phyloP scores from a whole-genome alignment of 139 green algal genomes.

The Tetradesmus obliquus region DNA sequence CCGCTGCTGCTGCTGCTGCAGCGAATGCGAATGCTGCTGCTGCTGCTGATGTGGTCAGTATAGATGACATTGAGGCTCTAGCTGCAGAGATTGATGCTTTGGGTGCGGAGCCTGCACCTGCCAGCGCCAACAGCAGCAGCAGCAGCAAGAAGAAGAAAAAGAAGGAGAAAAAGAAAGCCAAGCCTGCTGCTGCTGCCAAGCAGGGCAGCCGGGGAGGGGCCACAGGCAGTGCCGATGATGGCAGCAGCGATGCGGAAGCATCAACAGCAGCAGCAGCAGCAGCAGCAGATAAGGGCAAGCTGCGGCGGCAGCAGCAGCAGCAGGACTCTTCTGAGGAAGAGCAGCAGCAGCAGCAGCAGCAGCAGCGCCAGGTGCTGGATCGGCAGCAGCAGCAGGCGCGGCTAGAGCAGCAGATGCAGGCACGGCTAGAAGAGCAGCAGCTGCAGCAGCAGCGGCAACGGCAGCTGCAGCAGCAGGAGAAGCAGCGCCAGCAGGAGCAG shows the following conservation, averaged over 20 bases:
- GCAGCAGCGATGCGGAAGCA: neutral
- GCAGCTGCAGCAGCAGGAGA: constrained; percentile 7
- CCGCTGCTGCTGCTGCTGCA: neutral
- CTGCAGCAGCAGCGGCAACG: neutral
- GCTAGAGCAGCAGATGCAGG: neutral
- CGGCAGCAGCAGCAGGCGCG: constrained; percentile 20
- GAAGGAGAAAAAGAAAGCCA: constrained; percentile 14
- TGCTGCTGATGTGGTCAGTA: neutral
- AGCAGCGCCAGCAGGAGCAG: neutral
- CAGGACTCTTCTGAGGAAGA: neutral
- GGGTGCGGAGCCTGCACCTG: neutral
- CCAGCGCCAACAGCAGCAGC: neutral
- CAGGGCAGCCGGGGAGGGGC: neutral
- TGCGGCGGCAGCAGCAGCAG: constrained; percentile 17
- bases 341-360: neutral
- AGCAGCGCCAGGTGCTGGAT: neutral
- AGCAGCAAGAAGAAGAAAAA: constrained; percentile 29
- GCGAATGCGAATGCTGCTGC: neutral
- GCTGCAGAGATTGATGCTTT: constrained; percentile 37
- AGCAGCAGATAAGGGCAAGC: neutral
- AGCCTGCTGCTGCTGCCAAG: neutral
- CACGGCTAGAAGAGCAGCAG: constrained; percentile 17
- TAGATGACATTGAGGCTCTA: constrained; percentile 23
- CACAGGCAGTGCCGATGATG: neutral
- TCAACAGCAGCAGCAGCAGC: constrained; percentile 30